Evolutionary conservation across 2,329 filamentous ascomycete species (phyloP), one percentile per base, ranked within the genome.

Genomic region (Penicillium sp.): DNA sequence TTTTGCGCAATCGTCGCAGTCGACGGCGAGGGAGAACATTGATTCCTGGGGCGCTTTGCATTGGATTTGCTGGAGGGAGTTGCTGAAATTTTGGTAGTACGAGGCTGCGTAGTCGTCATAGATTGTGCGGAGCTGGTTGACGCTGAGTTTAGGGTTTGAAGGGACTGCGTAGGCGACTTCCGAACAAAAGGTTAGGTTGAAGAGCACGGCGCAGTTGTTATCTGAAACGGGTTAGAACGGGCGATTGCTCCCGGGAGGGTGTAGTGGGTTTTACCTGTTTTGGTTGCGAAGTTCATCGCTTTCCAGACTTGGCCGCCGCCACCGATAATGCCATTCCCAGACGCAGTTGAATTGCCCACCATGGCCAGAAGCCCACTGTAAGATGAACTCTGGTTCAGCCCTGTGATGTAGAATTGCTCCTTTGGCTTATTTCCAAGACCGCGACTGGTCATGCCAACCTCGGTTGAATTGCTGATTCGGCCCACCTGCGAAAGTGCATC

Each of bases 121-220:
- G 50, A 87, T 81, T 3, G 76, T 70, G 3, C 80, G 83, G 8
- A 99, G 79, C 14, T 76, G 73, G 2, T 79, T 75, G 41, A 77
- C 73, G 59, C 83, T 82, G 45, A 80, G 75, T 57, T 82, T 84
- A 2, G 82, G 77, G 62, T 95, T 95, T 34, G 87, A 84, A 0
- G 93, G 93, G 0, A 96, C 93, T 6, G 92, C 87, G 65, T 96
- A 96, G 42, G 92, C 89, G 40, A 92, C 87, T 60, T 92, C 83
- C 58, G 86, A 80, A 73, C 93, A 99, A 69, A 97, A 95, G 0
- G 83, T 77, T n/a, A 99, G 81, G 64, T 95, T 85, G 68, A 85
- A 91, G 38, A 97, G 78, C 34, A 99, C 79, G 52, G 86, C 86
- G 68, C 93, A 99, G 63, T 91, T 95, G 52, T 83, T 80, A 50